Base-by-base conservation (phyloP, 2,329 filamentous ascomycete species). In the Botryotinia calthae region DNA sequence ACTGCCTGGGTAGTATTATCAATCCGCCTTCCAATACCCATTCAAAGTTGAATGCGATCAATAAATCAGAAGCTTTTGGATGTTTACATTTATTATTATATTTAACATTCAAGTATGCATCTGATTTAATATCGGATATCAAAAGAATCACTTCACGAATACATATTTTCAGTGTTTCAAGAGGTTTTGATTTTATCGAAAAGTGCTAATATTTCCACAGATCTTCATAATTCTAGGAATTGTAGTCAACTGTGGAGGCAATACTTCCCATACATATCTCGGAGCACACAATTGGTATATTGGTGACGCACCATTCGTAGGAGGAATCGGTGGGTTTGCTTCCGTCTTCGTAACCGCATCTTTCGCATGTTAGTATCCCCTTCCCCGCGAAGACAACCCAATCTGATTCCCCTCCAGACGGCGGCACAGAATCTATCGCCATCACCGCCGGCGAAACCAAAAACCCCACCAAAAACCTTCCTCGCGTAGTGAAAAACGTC, bases 371-470 rank as follows among this genome's bases (percentile, higher is more conserved):
- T 79, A 83, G 86, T 51, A 28, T 18, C 1, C 12, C 48, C 28
- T 40, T 25, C 14, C 56, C 28, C 42, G n/a, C 28, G n/a, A 28
- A 31, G n/a, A 28, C 42, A 22, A 40, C 42, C 10, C 25, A 71
- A 18, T 2, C 66, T 61, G 74, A 58, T 67, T 62, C 28, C 7
- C 18, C 18, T 42, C n/a, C 44, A 84, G 83, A 85, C 73, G 86
- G 86, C 48, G 89, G 89, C 64, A 90, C 88, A 4, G 89, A 91
- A 79, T 88, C 86, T 48, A 90, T 91, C 66, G 89, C 88, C 64
- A 89, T 91, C 73, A 90, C 89, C 0, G 89, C 89, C 1, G 89
- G 89, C 54, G 89, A 91, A 80, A 91, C 89, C 2, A 88, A 87
- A 76, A 84, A 91, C 76, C 89, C 89, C 0, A 84, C 87, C 28